Evolutionary conservation across 768 basidiomycete species (phyloP).

Genomic region (Fistulinella prunicolor): DNA sequence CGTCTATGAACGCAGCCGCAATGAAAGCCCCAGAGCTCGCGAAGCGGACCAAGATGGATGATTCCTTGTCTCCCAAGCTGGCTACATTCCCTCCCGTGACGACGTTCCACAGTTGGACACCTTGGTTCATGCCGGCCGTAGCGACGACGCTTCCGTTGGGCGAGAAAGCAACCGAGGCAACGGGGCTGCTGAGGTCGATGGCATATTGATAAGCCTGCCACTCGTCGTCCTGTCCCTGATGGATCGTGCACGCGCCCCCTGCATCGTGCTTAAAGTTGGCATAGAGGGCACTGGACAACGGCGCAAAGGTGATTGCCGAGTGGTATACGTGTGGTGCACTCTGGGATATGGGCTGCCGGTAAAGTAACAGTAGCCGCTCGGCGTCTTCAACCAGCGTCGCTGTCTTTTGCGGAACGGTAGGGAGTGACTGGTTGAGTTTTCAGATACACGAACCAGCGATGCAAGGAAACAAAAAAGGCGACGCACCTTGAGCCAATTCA

Average conservation of each 20-base stretch:
- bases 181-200: neutral
- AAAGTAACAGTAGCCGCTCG: conserved; percentile 14
- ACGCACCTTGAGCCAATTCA: conserved; percentile 14
- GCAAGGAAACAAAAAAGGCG: neutral
- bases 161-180: conserved; percentile 14
- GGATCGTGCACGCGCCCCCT: neutral
- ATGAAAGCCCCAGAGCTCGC: conserved; percentile 10
- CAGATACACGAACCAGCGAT: no score
- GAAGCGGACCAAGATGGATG: conserved; percentile 11
- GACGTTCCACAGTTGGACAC: conserved; percentile 16
- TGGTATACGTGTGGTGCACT: conserved; percentile 15
- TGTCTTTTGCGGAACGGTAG: neutral
- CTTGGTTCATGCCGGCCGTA: conserved; percentile 8
- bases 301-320: conserved; percentile 8
- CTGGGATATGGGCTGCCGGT: conserved; percentile 9
- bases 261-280: conserved; percentile 14
- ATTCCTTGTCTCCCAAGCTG: conserved; percentile 5
- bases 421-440: conserved; percentile 1
- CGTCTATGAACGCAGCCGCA: conserved; percentile 6
- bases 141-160: conserved; percentile 9
- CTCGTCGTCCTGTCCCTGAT: neutral
- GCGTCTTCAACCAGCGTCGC: conserved; percentile 7
- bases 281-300: conserved; percentile 6
- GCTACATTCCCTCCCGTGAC: conserved; percentile 13
- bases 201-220: conserved; percentile 7